Evolutionary conservation across 83 land plant genomes (phyloP), one percentile per base, ranked within the genome.

Genomic region (Picea abies): DNA sequence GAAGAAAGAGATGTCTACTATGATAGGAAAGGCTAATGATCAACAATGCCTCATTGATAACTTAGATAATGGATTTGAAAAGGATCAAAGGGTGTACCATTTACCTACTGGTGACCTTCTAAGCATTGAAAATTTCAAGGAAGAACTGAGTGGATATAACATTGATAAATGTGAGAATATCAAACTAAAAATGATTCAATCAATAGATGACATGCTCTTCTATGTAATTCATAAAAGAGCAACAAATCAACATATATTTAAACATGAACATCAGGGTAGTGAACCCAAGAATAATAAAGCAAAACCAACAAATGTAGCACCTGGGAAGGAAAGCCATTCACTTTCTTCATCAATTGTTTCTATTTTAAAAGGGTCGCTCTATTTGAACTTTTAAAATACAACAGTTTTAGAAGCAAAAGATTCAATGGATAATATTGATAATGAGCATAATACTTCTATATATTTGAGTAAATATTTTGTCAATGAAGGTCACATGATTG

Each of bases 1-100:
- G 39, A 95, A 86, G 82, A 97, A 95, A 85, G 98, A 97, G 81
- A 97, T 97, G 99, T 98, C 99, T 78, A 88, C 98, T 29, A 94
- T 97, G 94, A 93, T 97, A 92, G 99, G 99, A 80, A 97, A 97
- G 86, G 89, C 87, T n/a, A 97, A 97, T 78, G 90, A 94, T 65
- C 98, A 97, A 69, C 93, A 97, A 72, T 85, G 92, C 25, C 92
- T 97, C 26, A 88, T 90, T 75, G 99, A 95, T 52, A 93, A 92
- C 87, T 88, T 97, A 23, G 91, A 87, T 69, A 96, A 93, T 66
- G 95, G 95, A 72, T 97, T 97, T 89, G 94, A 82, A 2, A 97
- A 97, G 99, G 99, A 93, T 52, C 95, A 95, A 80, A 91, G 94
- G 67, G 98, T 95, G 82, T 87, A 75, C 68, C 99, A 94, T 86